Conservation (phyloP, 1,139 yeast genomes). For the Saccharomyces hybrid region DNA sequence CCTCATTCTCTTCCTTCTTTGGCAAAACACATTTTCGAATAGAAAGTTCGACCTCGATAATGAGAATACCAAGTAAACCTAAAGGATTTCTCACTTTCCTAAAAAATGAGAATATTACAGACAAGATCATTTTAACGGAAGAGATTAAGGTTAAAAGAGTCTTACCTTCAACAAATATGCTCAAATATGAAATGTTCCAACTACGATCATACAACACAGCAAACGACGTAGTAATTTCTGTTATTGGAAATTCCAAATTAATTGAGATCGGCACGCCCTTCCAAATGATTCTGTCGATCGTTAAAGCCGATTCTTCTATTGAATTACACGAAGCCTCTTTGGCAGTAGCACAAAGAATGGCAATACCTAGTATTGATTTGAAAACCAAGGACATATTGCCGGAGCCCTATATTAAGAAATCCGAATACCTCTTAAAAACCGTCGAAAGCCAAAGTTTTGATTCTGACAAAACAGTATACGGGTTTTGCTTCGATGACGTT, state of each 20-base stretch:
- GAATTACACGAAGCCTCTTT: conserved; percentile 2
- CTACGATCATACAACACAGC: not conserved
- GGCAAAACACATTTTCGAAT: conserved; percentile 22
- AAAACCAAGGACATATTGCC: not conserved
- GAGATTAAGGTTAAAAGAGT: conserved; percentile 16
- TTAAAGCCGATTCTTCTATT: not conserved
- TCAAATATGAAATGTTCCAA: conserved; percentile 8
- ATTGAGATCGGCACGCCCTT: conserved; percentile 3
- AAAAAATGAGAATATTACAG: conserved; percentile 9
- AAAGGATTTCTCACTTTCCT: not conserved
- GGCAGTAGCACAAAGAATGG: conserved; percentile 3
- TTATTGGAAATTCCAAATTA: conserved; percentile 1
- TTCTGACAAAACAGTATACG: conserved; percentile 7
- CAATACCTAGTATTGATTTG: not conserved
- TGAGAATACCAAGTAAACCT: conserved; percentile 3
- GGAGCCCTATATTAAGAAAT: not conserved
- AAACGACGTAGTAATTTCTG: not conserved
- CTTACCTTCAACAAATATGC: conserved; percentile 9
- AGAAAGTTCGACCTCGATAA: conserved; percentile 16
- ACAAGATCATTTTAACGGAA: conserved; percentile 18
- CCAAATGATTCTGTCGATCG: not conserved
- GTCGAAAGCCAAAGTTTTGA: conserved; percentile 1
- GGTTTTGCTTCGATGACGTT: conserved; percentile 4
- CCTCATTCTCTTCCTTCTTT: conserved; percentile 12
- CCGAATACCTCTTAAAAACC: not conserved